These are phyloP conservation scores for Entomophthora muscae DNA, from an alignment of 371 early-diverging fungal species.

Conservation along the genomic window DNA sequence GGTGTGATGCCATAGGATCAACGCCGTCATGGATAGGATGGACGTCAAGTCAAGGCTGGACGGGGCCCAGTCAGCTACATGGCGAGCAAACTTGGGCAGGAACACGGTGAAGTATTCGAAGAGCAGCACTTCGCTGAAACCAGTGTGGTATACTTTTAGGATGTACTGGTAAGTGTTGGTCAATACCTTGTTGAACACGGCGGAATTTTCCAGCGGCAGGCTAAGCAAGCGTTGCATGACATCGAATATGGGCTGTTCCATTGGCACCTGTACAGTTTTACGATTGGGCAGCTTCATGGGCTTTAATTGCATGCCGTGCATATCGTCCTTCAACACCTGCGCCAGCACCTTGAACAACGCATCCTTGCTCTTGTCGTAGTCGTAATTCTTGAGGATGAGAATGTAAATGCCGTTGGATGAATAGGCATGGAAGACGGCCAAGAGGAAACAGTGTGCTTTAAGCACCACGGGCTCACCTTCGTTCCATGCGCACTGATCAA, in stretches of 20 bases:
- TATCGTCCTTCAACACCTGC: background rate
- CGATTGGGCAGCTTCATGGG: background rate
- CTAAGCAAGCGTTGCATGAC: background rate
- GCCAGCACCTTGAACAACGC: background rate
- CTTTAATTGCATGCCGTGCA: background rate
- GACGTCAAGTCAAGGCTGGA: background rate
- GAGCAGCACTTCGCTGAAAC: background rate
- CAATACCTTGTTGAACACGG: background rate
- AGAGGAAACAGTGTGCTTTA: background rate
- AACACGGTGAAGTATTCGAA: background rate
- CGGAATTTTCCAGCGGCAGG: background rate
- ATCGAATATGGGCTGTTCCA: constrained; percentile 2
- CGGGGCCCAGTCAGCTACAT: background rate
- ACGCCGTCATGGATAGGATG: background rate
- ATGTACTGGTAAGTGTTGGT: background rate
- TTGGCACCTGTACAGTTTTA: background rate
- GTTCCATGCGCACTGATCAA: background rate
- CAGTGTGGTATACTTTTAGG: background rate
- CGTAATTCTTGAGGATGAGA: constrained; percentile 1
- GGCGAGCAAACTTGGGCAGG: background rate
- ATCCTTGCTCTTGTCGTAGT: background rate
- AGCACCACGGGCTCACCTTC: background rate
- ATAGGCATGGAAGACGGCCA: background rate
- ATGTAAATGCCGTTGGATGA: constrained; percentile 3
- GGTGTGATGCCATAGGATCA: background rate